A percentile compares a stretch with the other conserved stretches of the same genome.
These are phyloP conservation scores for Fusarium miscanthi DNA, from an alignment of 2,329 filamentous ascomycete species.

Conservation along the genomic window DNA sequence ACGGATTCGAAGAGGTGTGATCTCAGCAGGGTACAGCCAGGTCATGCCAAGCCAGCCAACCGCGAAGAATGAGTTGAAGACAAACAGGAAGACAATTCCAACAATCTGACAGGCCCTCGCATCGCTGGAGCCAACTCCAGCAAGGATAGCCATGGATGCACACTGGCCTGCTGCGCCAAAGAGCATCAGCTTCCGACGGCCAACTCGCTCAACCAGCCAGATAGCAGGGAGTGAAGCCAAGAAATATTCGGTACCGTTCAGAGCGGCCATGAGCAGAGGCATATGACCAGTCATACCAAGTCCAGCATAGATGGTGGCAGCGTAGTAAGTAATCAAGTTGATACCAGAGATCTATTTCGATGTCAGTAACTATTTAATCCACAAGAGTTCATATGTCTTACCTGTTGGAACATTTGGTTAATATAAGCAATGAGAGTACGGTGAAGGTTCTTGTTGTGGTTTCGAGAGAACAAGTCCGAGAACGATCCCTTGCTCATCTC, in stretches of 20 bases:
- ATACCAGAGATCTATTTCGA: constrained; percentile 61
- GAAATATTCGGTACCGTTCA: constrained; percentile 62
- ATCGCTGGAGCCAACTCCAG: constrained; percentile 63
- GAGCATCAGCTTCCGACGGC: constrained; percentile 77
- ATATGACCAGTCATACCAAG: constrained; percentile 65
- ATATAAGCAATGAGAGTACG: constrained; percentile 70
- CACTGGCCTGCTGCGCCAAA: constrained; percentile 73
- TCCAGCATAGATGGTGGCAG: constrained; percentile 67
- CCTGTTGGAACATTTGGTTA: constrained; percentile 71
- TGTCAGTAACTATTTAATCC: neutral
- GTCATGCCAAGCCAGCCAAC: constrained; percentile 68
- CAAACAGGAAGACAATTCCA: constrained; percentile 74
- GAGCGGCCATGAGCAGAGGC: constrained; percentile 65
- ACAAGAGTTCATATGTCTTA: neutral
- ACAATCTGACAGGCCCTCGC: constrained; percentile 65
- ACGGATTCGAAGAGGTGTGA: constrained; percentile 74
- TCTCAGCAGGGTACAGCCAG: constrained; percentile 75
- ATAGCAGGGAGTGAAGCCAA: constrained; percentile 72
- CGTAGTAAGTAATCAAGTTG: constrained; percentile 73
- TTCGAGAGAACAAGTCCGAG: constrained; percentile 67
- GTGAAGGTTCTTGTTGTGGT: constrained; percentile 67
- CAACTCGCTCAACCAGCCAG: constrained; percentile 73
- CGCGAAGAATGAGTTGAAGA: constrained; percentile 68
- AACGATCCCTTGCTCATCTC: constrained; percentile 73
- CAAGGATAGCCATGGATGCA: constrained; percentile 71